Evolutionary conservation across 2,329 filamentous ascomycete species (phyloP).

Genomic region (Colletotrichum eremochloae): DNA sequence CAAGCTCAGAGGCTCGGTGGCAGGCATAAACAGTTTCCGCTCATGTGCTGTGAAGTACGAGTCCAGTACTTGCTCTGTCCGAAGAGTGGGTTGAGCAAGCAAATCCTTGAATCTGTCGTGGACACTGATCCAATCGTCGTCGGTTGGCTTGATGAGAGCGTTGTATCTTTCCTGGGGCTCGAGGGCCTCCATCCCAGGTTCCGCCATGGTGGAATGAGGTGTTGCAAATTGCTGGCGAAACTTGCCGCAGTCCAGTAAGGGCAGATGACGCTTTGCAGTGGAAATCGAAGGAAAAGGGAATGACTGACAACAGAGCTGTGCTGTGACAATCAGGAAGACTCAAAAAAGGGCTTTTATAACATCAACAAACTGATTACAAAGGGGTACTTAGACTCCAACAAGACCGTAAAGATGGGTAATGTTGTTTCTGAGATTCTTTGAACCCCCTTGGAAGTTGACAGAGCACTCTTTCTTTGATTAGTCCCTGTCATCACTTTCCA

Average conservation of each 20-base stretch:
- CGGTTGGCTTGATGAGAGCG: constrained; percentile 45
- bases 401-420: not conserved
- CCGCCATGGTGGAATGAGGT: constrained; percentile 12
- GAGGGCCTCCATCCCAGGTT: not conserved
- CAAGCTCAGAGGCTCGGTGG: constrained; percentile 46
- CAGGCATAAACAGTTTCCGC: constrained; percentile 49
- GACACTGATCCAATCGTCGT: constrained; percentile 46
- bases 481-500: not conserved
- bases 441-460: not conserved
- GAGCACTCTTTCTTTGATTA: not conserved
- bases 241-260: not conserved
- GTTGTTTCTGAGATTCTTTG: not conserved
- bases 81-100: constrained; percentile 44
- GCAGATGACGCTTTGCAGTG: not conserved
- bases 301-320: not conserved
- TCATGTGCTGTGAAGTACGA: constrained; percentile 53
- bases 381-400: too few species aligned
- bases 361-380: not conserved
- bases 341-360: not conserved
- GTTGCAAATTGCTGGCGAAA: not conserved
- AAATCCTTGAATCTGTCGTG: constrained; percentile 49
- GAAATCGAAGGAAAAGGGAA: not conserved
- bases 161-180: constrained; percentile 42
- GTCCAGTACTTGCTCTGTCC: constrained; percentile 51
- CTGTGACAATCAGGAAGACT: not conserved